These are phyloP conservation scores for Serendipita indica DNA, from an alignment of 768 basidiomycete genomes.

Conservation along the genomic window DNA sequence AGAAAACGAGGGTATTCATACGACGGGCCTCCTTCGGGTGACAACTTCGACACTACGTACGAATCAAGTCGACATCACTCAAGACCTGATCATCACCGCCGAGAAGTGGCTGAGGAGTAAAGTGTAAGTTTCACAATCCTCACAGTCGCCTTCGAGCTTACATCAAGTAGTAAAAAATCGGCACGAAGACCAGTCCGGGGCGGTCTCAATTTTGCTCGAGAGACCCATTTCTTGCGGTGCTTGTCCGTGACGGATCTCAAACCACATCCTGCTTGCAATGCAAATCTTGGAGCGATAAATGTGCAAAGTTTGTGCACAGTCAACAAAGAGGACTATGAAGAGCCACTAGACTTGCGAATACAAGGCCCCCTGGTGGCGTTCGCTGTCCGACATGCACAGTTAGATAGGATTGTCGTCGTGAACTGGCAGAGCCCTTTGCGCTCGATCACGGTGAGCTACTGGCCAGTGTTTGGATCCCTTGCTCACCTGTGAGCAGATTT, in stretches of 20 bases:
- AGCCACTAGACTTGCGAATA: background rate
- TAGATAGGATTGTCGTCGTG: background rate
- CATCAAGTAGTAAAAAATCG: background rate
- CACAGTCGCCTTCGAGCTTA: background rate
- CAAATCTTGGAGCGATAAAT: background rate
- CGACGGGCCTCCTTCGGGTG: background rate
- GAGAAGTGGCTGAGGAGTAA: constrained; percentile 6
- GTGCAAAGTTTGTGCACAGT: background rate
- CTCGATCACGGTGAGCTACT: background rate
- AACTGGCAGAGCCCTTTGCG: background rate
- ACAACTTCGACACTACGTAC: background rate
- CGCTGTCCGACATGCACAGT: background rate
- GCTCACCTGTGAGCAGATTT: background rate
- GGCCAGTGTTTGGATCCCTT: background rate
- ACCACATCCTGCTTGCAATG: constrained; percentile 1
- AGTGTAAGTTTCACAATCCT: background rate
- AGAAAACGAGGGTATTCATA: background rate
- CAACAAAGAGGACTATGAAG: background rate
- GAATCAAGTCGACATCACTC: background rate
- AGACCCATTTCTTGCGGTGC: constrained; percentile 3
- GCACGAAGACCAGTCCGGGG: background rate
- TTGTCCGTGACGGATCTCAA: constrained; percentile 3
- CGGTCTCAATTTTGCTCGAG: constrained; percentile 2
- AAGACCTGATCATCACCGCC: constrained; percentile 4
- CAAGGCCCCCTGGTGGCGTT: constrained; percentile 5